Conservation (phyloP, 2,329 filamentous ascomycete genomes). For the Microascus cirrosus region DNA sequence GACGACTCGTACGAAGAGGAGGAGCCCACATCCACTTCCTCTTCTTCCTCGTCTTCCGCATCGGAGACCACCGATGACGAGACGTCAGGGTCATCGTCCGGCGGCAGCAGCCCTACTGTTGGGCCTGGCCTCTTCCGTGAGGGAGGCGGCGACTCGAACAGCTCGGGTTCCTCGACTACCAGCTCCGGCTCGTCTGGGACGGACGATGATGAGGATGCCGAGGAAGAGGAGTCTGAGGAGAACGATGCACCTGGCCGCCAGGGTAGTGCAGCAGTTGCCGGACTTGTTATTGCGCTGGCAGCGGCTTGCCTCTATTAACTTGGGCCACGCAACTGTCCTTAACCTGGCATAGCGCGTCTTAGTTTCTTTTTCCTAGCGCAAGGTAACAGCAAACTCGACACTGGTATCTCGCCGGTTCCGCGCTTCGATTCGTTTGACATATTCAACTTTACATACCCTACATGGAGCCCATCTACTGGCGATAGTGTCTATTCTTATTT, state of each 20-base stretch:
- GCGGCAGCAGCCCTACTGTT: constrained; percentile 14
- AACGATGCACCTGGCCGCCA: constrained; percentile 31
- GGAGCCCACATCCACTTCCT: constrained; percentile 16
- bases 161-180: neutral
- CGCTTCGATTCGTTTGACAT: neutral
- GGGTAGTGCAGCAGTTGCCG: constrained; percentile 37
- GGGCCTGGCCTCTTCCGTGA: constrained; percentile 43
- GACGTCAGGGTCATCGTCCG: constrained; percentile 8
- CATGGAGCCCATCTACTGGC: constrained; percentile 2
- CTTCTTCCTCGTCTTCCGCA: constrained; percentile 13
- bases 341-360: neutral
- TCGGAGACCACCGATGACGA: constrained; percentile 4
- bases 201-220: neutral
- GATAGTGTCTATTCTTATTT: constrained; percentile 6
- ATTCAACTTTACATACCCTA: neutral
- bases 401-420: neutral
- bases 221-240: constrained; percentile 9
- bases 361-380: neutral
- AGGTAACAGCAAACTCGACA: neutral
- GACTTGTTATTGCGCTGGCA: constrained; percentile 43
- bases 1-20: constrained; percentile 9
- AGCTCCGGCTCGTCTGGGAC: constrained; percentile 3
- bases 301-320: constrained; percentile 37
- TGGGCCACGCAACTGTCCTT: neutral
- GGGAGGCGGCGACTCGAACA: constrained; percentile 21